phyloP scores from a whole-genome alignment of 495 filamentous ascomycete genomes.

The Penicillium odoratum region DNA sequence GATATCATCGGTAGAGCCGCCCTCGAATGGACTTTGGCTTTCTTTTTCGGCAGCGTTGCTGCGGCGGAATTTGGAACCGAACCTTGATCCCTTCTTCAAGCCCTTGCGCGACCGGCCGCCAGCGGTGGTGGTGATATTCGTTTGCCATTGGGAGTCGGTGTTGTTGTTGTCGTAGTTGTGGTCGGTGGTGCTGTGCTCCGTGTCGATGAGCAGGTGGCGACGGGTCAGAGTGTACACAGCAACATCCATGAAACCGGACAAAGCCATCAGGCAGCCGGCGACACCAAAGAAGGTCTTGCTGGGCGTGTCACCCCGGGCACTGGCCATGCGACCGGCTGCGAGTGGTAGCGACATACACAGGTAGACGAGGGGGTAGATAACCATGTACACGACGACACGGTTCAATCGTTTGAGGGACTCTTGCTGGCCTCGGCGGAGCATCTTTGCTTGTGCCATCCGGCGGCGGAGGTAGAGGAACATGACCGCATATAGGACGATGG shows the following conservation, averaged over 20 bases:
- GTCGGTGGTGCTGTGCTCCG: constrained; percentile 36
- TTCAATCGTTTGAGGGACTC: constrained; percentile 41
- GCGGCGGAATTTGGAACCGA: constrained; percentile 26
- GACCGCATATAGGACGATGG: constrained; percentile 60
- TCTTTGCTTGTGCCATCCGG: constrained; percentile 39
- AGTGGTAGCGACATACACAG: constrained; percentile 67
- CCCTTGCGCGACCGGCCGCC: constrained; percentile 13
- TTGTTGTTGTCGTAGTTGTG: constrained; percentile 25
- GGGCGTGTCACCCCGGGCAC: constrained; percentile 51
- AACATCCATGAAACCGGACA: constrained; percentile 71
- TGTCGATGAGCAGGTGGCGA: constrained; percentile 39
- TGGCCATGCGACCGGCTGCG: constrained; percentile 65
- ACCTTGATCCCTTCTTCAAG: constrained; percentile 22
- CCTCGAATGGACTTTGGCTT: constrained; percentile 29
- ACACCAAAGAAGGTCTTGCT: constrained; percentile 60
- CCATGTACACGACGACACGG: constrained; percentile 63
- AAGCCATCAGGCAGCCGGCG: constrained; percentile 67
- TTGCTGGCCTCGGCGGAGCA: constrained; percentile 33
- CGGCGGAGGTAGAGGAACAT: constrained; percentile 61
- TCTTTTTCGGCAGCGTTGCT: constrained; percentile 24
- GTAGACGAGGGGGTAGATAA: constrained; percentile 73
- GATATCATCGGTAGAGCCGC: constrained; percentile 39
- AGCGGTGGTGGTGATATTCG: constrained; percentile 30
- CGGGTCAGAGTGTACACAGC: constrained; percentile 61
- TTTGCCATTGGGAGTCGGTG: constrained; percentile 32